Percentiles rank a stretch among this genome's conserved stretches.
phyloP scores from a whole-genome alignment of 192 early-diverging fungal genomes.

The Globomyces pollinis-pini region DNA sequence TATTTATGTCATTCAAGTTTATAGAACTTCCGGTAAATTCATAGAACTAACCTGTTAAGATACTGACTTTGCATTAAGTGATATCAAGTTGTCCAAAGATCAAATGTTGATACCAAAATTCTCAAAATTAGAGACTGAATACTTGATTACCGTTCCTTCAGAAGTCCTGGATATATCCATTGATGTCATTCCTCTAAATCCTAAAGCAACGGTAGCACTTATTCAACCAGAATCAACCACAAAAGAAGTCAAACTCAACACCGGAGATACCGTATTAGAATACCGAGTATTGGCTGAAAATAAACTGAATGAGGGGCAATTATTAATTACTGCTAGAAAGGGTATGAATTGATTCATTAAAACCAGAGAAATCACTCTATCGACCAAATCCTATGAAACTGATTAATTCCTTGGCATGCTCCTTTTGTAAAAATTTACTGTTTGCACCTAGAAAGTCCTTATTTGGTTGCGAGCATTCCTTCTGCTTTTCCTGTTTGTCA shows the following conservation, averaged over 20 bases:
- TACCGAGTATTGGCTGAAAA: background rate
- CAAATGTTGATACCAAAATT: conserved; percentile 28
- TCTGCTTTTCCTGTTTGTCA: too few relatives aligned
- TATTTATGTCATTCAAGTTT: conserved; percentile 21
- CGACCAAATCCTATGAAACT: background rate
- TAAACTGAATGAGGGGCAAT: background rate
- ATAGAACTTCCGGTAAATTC: conserved; percentile 23
- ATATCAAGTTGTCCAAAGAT: conserved; percentile 17
- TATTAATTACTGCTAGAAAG: background rate
- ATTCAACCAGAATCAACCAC: too few relatives aligned
- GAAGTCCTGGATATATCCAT: background rate
- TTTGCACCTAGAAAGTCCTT: background rate
- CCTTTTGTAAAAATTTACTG: background rate
- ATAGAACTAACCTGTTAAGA: conserved; percentile 5
- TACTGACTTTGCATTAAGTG: conserved; percentile 25
- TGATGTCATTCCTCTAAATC: conserved; percentile 4
- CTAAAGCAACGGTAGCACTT: background rate
- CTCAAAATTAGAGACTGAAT: conserved; percentile 24
- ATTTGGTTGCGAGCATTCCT: too few relatives aligned
- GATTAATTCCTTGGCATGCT: background rate
- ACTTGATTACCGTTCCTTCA: conserved; percentile 18
- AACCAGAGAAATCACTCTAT: background rate
- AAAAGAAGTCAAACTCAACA: conserved; percentile 5
- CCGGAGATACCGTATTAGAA: conserved; percentile 26
- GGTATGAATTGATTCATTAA: background rate